Evolutionary conservation across 306 rosid species (phyloP).

Genomic region (Cajanus cajan): DNA sequence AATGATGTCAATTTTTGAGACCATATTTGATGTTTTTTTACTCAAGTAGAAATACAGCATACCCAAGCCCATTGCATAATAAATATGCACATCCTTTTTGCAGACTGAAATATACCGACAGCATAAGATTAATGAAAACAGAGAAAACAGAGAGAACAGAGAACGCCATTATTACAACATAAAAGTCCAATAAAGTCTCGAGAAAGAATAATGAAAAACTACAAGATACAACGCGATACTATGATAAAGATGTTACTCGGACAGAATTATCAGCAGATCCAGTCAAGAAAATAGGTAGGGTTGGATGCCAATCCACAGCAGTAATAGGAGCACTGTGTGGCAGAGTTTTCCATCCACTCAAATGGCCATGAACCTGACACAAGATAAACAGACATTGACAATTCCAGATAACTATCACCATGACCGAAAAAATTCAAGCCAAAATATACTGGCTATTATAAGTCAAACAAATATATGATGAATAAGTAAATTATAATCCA

Average conservation of each 20-base stretch:
- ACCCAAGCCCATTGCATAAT: conserved; percentile 2
- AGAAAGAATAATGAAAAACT: conserved; percentile 8
- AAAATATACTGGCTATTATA: background rate
- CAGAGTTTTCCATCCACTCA: conserved; percentile 75
- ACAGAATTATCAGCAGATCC: conserved; percentile 97
- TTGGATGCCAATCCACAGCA: conserved; percentile 97
- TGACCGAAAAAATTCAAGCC: background rate
- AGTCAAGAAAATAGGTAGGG: conserved; percentile 79
- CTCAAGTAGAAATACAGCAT: background rate
- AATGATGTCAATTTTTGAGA: background rate
- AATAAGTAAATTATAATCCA: background rate
- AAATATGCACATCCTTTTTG: conserved; percentile 8
- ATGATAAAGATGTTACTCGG: conserved; percentile 69
- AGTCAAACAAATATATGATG: background rate
- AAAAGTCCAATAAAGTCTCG: background rate
- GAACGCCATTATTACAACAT: conserved; percentile 15
- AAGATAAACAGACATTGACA: conserved; percentile 1
- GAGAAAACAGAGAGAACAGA: background rate
- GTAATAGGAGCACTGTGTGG: conserved; percentile 80
- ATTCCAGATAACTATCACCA: conserved; percentile 3
- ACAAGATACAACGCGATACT: conserved; percentile 1
- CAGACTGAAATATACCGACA: background rate
- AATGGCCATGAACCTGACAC: conserved; percentile 66
- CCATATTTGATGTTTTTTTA: background rate
- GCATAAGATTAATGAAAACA: background rate